phyloP scores from a whole-genome alignment of 2,329 filamentous ascomycete genomes.

The Hypoxylon sp. region DNA sequence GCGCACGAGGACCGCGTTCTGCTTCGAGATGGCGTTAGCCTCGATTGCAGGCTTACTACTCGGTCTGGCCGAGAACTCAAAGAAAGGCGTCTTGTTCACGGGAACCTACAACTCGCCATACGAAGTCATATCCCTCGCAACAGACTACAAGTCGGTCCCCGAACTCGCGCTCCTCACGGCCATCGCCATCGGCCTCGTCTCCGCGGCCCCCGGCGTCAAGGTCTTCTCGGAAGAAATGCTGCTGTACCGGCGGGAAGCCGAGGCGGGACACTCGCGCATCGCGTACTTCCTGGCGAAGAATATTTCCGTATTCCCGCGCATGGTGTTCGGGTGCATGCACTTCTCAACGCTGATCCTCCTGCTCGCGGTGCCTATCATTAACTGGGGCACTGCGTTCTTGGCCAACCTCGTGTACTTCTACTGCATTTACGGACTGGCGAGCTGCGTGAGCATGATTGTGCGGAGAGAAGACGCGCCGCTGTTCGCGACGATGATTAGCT shows the following conservation, averaged over 20 bases:
- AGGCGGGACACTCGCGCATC: constrained; percentile 68
- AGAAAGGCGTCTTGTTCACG: constrained; percentile 67
- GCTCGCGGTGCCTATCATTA: constrained; percentile 65
- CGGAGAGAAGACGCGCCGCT: constrained; percentile 71
- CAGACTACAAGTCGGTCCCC: constrained; percentile 66
- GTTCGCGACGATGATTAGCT: constrained; percentile 67
- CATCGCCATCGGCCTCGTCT: constrained; percentile 70
- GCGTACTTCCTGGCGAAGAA: constrained; percentile 72
- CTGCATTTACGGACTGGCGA: constrained; percentile 70
- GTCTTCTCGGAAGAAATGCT: constrained; percentile 71
- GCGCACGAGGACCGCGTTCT: constrained; percentile 65
- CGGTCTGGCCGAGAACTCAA: constrained; percentile 66
- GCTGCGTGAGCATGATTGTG: constrained; percentile 67
- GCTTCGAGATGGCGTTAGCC: constrained; percentile 69
- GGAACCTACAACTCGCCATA: constrained; percentile 68
- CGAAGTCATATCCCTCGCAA: constrained; percentile 65
- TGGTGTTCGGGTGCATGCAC: constrained; percentile 67
- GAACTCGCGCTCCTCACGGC: constrained; percentile 67
- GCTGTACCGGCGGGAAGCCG: constrained; percentile 69
- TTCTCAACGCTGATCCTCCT: constrained; percentile 68
- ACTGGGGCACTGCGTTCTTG: constrained; percentile 64
- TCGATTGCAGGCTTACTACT: constrained; percentile 68
- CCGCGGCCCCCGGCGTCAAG: constrained; percentile 68
- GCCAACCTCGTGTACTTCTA: constrained; percentile 71
- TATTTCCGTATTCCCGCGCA: constrained; percentile 65